Evolutionary conservation across 2,329 filamentous ascomycete genomes (phyloP).

Genomic region (Aspergillus hiratsukae): DNA sequence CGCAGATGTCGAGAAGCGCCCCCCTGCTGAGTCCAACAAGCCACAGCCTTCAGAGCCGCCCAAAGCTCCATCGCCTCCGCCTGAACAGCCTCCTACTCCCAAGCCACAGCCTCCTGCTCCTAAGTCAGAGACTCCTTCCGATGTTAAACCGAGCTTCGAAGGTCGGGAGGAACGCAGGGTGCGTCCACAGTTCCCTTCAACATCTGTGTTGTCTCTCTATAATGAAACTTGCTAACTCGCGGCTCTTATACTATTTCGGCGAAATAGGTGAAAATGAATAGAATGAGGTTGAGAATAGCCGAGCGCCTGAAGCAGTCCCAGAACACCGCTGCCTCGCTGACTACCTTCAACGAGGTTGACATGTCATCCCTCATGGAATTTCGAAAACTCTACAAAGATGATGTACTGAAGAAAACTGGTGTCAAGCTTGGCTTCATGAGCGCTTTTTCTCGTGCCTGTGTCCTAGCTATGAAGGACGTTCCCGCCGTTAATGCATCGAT

Average conservation of each 20-base stretch:
- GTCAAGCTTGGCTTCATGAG: conserved; percentile 99
- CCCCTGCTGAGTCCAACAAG: conserved; percentile 26
- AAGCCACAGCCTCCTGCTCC: conserved; percentile 17
- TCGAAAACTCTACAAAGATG: conserved; percentile 95
- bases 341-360: conserved; percentile 98
- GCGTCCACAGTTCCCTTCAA: conserved; percentile 37
- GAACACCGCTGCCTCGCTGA: conserved; percentile 94
- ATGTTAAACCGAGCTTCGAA: conserved; percentile 49
- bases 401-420: conserved; percentile 89
- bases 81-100: conserved; percentile 40
- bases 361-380: conserved; percentile 98
- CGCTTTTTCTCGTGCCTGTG: conserved; percentile 84
- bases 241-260: conserved; percentile 4
- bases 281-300: conserved; percentile 94
- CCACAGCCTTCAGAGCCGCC: conserved; percentile 25
- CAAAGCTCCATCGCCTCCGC: conserved; percentile 26
- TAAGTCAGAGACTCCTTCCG: conserved; percentile 16
- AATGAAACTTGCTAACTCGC: background rate
- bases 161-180: conserved; percentile 84
- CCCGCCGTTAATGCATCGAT: conserved; percentile 95
- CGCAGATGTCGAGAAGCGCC: conserved; percentile 46
- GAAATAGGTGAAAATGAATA: conserved; percentile 94
- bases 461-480: conserved; percentile 91
- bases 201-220: background rate
- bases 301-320: conserved; percentile 99